These are phyloP conservation scores for Neltuma alba DNA, from an alignment of 306 rosid species.

Conservation along the genomic window DNA sequence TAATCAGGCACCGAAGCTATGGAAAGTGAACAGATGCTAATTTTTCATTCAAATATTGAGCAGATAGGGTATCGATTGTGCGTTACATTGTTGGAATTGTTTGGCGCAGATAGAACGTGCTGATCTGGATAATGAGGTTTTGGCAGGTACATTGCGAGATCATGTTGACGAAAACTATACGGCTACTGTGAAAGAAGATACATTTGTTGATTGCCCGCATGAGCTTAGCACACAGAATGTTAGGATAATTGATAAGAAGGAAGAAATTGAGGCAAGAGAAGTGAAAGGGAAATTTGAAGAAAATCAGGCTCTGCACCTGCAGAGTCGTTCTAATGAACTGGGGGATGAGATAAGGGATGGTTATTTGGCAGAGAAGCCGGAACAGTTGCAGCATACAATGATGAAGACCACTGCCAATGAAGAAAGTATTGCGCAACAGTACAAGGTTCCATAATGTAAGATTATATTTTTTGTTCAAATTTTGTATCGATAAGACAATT, in stretches of 20 bases:
- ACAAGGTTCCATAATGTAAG: too few species aligned
- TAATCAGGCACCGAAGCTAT: background rate
- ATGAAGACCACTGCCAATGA: background rate
- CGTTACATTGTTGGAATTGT: background rate
- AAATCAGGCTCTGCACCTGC: background rate
- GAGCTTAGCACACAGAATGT: background rate
- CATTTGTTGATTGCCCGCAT: background rate
- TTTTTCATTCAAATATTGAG: background rate
- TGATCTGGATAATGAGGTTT: background rate
- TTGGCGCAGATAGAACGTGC: background rate
- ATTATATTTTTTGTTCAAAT: background rate
- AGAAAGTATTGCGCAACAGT: background rate
- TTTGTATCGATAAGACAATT: background rate
- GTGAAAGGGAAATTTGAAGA: background rate
- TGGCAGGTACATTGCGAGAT: background rate
- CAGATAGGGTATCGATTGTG: background rate
- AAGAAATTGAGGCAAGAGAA: background rate
- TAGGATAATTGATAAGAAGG: background rate
- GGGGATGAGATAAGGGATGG: background rate
- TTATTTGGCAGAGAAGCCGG: background rate
- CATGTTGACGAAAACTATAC: background rate
- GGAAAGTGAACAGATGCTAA: background rate
- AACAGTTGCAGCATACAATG: background rate
- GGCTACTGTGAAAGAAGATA: background rate
- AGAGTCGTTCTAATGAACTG: background rate